Evolutionary conservation across 192 early-diverging fungal species (phyloP).

Genomic region (Backusella tarrabulga): DNA sequence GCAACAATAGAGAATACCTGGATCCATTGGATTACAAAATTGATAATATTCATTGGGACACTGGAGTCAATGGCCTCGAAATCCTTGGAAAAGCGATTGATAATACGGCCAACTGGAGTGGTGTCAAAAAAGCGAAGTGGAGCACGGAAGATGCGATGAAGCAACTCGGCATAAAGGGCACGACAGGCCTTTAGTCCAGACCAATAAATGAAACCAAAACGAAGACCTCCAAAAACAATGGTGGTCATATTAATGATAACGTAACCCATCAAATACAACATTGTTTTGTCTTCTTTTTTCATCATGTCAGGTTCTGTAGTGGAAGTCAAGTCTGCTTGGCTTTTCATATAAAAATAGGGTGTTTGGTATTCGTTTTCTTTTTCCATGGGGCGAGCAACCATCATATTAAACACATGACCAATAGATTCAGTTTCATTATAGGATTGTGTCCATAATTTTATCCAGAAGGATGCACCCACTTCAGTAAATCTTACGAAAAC

Average conservation of each 20-base stretch:
- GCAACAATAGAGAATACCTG: slow-evolving; percentile 49
- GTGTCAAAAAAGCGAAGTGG: slow-evolving; percentile 86
- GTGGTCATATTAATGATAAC: slow-evolving; percentile 41
- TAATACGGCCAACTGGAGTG: slow-evolving; percentile 79
- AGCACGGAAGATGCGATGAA: slow-evolving; percentile 60
- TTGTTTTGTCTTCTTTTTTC: not conserved
- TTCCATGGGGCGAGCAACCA: not conserved
- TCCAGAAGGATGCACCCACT: slow-evolving; percentile 59
- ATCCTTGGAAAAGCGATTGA: slow-evolving; percentile 89
- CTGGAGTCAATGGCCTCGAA: slow-evolving; percentile 72
- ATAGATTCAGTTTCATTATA: not conserved
- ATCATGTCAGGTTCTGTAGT: not conserved
- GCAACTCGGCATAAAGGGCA: slow-evolving; percentile 50
- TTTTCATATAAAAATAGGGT: not conserved
- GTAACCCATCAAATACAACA: slow-evolving; percentile 61
- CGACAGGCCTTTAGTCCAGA: slow-evolving; percentile 53
- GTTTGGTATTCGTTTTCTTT: not conserved
- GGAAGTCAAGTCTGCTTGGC: slow-evolving; percentile 7
- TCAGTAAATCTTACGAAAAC: slow-evolving; percentile 39
- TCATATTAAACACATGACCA: not conserved
- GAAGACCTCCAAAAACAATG: slow-evolving; percentile 42
- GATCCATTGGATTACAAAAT: slow-evolving; percentile 45
- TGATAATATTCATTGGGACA: slow-evolving; percentile 47
- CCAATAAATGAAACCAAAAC: slow-evolving; percentile 42
- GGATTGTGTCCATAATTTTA: slow-evolving; percentile 56